Evolutionary conservation across 305 asterid genomes (phyloP).

Genomic region (Fraxinus floribunda): DNA sequence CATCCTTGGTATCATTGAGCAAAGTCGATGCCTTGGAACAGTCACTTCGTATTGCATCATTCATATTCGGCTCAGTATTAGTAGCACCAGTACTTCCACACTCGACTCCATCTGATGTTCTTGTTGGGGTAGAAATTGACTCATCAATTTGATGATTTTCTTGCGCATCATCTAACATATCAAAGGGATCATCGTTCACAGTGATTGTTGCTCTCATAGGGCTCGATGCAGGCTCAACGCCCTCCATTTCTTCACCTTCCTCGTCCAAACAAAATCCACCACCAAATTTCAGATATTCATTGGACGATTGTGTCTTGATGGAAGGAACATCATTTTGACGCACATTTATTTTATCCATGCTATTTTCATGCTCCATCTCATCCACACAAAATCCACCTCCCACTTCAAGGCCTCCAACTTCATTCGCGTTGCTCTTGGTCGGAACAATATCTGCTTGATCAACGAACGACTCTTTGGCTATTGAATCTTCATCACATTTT

Average conservation of each 20-base stretch:
- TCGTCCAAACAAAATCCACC: slow-evolving; percentile 83
- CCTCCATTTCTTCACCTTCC: slow-evolving; percentile 40
- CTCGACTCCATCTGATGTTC: slow-evolving; percentile 2
- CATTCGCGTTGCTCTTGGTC: slow-evolving; percentile 15
- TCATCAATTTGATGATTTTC: slow-evolving; percentile 22
- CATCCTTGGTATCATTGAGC: slow-evolving; percentile 23
- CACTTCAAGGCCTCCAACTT: slow-evolving; percentile 12
- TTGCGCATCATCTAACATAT: slow-evolving; percentile 23
- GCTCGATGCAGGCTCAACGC: slow-evolving; percentile 22
- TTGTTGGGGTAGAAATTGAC: slow-evolving; percentile 17
- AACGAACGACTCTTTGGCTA: slow-evolving; percentile 24
- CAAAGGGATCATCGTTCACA: slow-evolving; percentile 20
- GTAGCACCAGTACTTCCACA: slow-evolving; percentile 4
- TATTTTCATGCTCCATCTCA: slow-evolving; percentile 26
- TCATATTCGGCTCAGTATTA: slow-evolving; percentile 17
- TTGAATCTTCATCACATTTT: slow-evolving; percentile 23
- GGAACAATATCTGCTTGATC: slow-evolving; percentile 29
- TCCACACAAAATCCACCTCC: slow-evolving; percentile 25
- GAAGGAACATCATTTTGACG: slow-evolving; percentile 24
- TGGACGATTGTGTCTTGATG: slow-evolving; percentile 28
- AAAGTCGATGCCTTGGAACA: slow-evolving; percentile 11
- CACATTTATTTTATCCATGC: slow-evolving; percentile 4
- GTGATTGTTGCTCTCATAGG: slow-evolving; percentile 10
- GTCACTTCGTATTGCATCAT: not conserved
- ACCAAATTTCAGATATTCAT: slow-evolving; percentile 66